Evolutionary conservation across 2,329 filamentous ascomycete genomes (phyloP).

Genomic region (Diaporthe sp.): DNA sequence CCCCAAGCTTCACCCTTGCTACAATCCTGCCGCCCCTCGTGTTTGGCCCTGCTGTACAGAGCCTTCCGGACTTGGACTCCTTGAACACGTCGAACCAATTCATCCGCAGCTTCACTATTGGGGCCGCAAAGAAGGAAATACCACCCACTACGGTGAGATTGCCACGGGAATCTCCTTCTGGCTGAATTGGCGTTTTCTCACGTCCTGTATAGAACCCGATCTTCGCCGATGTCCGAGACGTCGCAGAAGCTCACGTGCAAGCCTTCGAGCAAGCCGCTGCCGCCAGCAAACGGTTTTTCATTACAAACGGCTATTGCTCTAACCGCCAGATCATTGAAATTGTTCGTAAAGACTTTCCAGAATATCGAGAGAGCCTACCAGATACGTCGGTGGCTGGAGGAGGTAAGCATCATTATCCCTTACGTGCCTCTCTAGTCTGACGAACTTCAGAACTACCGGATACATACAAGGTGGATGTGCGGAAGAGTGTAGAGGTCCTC

Average conservation of each 20-base stretch:
- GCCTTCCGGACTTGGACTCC: not conserved
- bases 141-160: not conserved
- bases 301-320: not conserved
- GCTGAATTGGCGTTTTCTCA: not conserved
- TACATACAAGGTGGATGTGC: not conserved
- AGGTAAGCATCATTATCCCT: not conserved
- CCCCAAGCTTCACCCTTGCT: not conserved
- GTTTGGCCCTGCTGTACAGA: not conserved
- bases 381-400: not conserved
- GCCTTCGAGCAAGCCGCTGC: not conserved
- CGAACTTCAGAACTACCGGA: not conserved
- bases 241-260: not conserved
- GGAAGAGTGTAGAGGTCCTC: not conserved
- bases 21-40: not conserved
- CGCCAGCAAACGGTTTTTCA: not conserved
- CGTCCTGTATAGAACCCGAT: not conserved
- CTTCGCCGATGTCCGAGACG: not conserved
- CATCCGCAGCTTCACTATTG: not conserved
- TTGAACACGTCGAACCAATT: not conserved
- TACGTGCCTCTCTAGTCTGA: not conserved
- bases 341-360: not conserved
- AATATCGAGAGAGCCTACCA: not conserved
- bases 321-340: not conserved
- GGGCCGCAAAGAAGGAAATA: not conserved
- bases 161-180: fast-evolving